Evolutionary conservation across 257 asterid species (phyloP).

Genomic region (Solanum medicagineum): DNA sequence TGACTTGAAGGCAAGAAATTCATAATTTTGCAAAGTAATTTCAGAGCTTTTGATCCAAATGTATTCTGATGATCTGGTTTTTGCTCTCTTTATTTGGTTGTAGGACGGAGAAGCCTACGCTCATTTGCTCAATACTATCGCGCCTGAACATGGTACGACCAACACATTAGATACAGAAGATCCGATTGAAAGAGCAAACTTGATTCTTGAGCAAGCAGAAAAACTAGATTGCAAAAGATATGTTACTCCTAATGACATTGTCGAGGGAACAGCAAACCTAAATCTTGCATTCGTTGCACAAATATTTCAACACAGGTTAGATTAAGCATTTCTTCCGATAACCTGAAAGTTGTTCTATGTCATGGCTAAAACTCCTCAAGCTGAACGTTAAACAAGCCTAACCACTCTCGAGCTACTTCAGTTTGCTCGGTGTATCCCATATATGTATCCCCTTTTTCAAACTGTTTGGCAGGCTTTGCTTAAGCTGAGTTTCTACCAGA

Average conservation of each 20-base stretch:
- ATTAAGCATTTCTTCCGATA: slow-evolving; percentile 8
- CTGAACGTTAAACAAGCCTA: background rate
- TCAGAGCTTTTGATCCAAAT: background rate
- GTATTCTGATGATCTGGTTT: background rate
- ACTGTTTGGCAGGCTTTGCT: too few relatives aligned
- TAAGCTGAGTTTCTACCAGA: too few relatives aligned
- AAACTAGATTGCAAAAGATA: slow-evolving; percentile 79
- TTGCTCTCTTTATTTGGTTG: background rate
- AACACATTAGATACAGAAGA: slow-evolving; percentile 46
- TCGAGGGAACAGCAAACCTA: slow-evolving; percentile 72
- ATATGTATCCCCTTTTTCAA: too few relatives aligned
- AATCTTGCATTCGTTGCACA: slow-evolving; percentile 96
- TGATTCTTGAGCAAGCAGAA: slow-evolving; percentile 90
- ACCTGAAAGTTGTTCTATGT: background rate
- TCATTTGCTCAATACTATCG: slow-evolving; percentile 73
- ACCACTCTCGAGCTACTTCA: background rate
- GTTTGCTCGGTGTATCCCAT: background rate
- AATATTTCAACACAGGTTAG: slow-evolving; percentile 77
- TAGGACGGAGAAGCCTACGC: slow-evolving; percentile 97
- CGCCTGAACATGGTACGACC: slow-evolving; percentile 77
- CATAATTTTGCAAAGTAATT: too few relatives aligned
- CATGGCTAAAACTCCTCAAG: background rate
- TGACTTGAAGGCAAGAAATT: slow-evolving; percentile 50
- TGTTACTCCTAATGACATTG: slow-evolving; percentile 73
- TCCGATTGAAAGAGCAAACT: slow-evolving; percentile 76